Evolutionary conservation across 179 eudicot species (phyloP), one percentile per base, ranked within the genome.

Genomic region (Actinidia chinensis): DNA sequence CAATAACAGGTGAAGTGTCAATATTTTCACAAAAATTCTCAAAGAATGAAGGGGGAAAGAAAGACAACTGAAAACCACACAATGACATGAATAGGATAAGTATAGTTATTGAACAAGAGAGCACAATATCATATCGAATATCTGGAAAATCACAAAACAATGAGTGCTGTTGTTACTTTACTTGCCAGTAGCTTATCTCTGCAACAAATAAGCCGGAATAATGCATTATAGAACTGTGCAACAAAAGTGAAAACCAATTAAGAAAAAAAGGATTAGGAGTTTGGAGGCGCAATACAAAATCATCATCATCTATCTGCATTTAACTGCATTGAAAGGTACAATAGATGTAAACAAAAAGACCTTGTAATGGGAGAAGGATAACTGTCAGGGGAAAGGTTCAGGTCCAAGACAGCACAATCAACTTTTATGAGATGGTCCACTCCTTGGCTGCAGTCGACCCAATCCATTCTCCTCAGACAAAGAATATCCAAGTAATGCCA

Each of bases 331-430:
- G 20, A 78, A 59, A 71, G 23, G 61, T 72, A 18, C 17, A 33
- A 71, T n/a, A 17, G 43, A 12, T 1, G 74, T 10, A 46, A 48
- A 48, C n/a, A 74, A 67, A 70, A 58, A 43, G 81, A 95, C 99
- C 99, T 94, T 95, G 93, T 97, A 94, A 78, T 97, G 99, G 99
- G 92, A 86, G 94, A 95, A 78, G 94, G 94, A 80, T 86, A 92
- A 90, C 99, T 95, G 75, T 92, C 99, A 71, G 99, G 96, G 65
- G 94, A 83, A 87, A 95, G 99, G 82, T 95, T 98, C 71, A 98
- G 99, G 77, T 98, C 99, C 82, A 94, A 88, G 71, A 94, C 96
- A 83, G 99, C 97, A 80, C 94, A 98, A 86, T 93, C 89, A 74
- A 98, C 99, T 89, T 95, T 95, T 77, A 95, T 91, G 69, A 95